phyloP scores from a whole-genome alignment of 2,329 filamentous ascomycete genomes.

The Cytospora chrysosperma region DNA sequence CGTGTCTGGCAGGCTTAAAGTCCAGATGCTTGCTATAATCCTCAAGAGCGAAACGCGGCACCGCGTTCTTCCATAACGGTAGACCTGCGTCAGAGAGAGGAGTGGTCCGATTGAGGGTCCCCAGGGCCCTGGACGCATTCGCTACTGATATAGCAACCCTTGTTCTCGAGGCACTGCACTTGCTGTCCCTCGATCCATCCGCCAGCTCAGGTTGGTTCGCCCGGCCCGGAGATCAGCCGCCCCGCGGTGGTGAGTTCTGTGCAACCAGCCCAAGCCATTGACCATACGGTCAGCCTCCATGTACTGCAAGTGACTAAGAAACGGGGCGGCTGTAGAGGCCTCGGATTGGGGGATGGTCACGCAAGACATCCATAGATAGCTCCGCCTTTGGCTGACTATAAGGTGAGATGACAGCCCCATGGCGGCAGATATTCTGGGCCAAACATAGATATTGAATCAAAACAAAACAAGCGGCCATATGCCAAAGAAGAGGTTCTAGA shows the following conservation, averaged over 20 bases:
- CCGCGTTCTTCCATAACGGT: neutral
- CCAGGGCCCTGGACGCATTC: no score
- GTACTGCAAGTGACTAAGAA: neutral
- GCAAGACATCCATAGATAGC: no score
- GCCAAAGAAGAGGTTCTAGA: neutral
- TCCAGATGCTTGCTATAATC: no score
- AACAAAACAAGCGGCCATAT: neutral
- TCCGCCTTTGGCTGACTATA: neutral
- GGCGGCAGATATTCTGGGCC: neutral
- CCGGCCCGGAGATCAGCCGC: neutral
- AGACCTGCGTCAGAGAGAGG: neutral
- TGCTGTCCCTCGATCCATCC: neutral
- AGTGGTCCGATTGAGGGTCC: neutral
- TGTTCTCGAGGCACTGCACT: neutral
- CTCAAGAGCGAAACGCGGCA: no score
- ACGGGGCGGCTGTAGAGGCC: neutral
- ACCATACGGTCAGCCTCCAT: no score
- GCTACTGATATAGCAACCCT: neutral
- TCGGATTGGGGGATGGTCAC: neutral
- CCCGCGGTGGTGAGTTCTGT: neutral
- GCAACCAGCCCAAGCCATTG: neutral
- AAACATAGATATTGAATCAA: neutral
- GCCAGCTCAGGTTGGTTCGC: neutral
- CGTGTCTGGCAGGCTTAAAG: no score
- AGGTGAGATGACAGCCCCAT: neutral